Evolutionary conservation across 345 rosid genomes (phyloP).

Genomic region (Eucalyptus coolabah): DNA sequence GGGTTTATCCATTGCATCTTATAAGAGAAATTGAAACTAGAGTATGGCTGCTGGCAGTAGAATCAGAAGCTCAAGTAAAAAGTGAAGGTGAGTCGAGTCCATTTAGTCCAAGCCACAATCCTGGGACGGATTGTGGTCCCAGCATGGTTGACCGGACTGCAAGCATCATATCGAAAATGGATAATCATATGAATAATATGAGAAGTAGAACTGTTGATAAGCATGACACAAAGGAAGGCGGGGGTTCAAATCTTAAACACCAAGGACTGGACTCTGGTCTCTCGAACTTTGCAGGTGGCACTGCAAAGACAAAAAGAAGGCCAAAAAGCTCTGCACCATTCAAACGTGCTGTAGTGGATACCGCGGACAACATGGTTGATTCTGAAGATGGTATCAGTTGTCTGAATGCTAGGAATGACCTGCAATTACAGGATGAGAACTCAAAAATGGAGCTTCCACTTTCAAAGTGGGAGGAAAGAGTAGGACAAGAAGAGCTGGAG

Average conservation of each 20-base stretch:
- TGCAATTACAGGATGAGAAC: constrained; percentile 59
- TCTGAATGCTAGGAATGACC: constrained; percentile 36
- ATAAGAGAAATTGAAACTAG: constrained; percentile 95
- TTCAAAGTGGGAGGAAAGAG: constrained; percentile 91
- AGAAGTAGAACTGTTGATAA: constrained; percentile 48
- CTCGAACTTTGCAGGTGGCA: constrained; percentile 24
- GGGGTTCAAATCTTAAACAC: constrained; percentile 32
- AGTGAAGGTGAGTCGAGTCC: constrained; percentile 47
- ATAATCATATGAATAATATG: constrained; percentile 66
- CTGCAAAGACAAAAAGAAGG: constrained; percentile 65
- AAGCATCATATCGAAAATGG: constrained; percentile 79
- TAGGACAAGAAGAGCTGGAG: constrained; percentile 82
- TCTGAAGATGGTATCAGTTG: constrained; percentile 40
- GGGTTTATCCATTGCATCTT: constrained; percentile 89
- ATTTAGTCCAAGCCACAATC: constrained; percentile 22
- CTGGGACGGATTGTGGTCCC: constrained; percentile 31
- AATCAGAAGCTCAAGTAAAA: constrained; percentile 85
- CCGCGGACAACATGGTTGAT: constrained; percentile 42
- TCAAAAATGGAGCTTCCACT: constrained; percentile 52
- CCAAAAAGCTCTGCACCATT: constrained; percentile 57
- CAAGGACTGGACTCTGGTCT: constrained; percentile 38
- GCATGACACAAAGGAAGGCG: constrained; percentile 47
- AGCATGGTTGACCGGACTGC: constrained; percentile 83
- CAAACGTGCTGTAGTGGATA: constrained; percentile 43
- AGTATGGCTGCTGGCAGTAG: constrained; percentile 96